A percentile compares a stretch with the other conserved stretches of the same genome.
These are phyloP conservation scores for Sanghuangporus weigelae DNA, from an alignment of 1,284 basidiomycete genomes.

Conservation along the genomic window DNA sequence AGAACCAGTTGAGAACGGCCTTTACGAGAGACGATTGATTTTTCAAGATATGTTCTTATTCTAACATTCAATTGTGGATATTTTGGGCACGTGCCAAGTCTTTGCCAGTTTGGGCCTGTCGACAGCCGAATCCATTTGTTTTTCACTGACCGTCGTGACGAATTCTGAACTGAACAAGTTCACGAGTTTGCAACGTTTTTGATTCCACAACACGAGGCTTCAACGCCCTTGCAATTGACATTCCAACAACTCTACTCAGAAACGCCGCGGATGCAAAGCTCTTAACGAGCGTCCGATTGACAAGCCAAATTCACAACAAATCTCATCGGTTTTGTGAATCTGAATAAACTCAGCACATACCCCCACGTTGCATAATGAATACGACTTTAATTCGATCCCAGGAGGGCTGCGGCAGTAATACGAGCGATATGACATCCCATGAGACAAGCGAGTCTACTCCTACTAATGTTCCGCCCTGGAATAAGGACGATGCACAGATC, in stretches of 20 bases:
- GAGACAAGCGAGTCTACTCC: not conserved
- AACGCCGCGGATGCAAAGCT: not conserved
- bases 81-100: no score
- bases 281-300: not conserved
- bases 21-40: no score
- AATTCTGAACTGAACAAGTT: no score
- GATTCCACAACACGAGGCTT: no score
- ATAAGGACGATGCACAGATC: slow-evolving; percentile 24
- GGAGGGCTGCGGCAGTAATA: not conserved
- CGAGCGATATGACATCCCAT: not conserved
- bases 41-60: no score
- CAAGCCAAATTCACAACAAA: not conserved
- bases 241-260: not conserved
- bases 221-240: not conserved
- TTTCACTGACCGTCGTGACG: no score
- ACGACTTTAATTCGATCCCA: not conserved
- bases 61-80: no score
- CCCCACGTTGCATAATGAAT: not conserved
- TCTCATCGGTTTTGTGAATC: not conserved
- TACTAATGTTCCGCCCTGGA: slow-evolving; percentile 3
- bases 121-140: no score
- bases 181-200: not conserved
- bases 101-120: no score
- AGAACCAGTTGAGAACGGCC: no score
- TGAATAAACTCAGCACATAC: not conserved